Conservation (phyloP, 306 rosid species). For the Rubus idaeus region DNA sequence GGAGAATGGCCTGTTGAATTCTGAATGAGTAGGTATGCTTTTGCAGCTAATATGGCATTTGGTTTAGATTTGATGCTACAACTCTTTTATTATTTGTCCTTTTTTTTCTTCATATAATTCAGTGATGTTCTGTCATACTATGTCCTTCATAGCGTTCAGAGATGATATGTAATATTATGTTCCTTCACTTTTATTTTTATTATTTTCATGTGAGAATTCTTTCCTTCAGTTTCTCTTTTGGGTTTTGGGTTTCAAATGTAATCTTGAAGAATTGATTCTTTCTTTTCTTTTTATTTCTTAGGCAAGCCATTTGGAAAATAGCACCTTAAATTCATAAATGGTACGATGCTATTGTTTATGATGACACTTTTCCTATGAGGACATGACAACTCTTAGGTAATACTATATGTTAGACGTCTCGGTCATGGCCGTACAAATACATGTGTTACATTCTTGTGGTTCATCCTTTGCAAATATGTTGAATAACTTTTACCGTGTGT, state of each 20-base stretch:
- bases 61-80: constrained; percentile 19
- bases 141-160: neutral
- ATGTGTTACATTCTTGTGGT: neutral
- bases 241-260: neutral
- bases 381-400: neutral
- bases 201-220: neutral
- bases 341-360: neutral
- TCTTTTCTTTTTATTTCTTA: neutral
- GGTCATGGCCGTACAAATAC: neutral
- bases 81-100: constrained; percentile 1
- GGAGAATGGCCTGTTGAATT: constrained; percentile 43
- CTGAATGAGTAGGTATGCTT: constrained; percentile 44
- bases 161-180: neutral
- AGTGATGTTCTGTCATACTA: neutral
- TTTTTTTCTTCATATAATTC: constrained; percentile 5
- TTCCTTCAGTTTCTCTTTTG: neutral
- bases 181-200: neutral
- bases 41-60: neutral
- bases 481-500: neutral
- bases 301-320: neutral
- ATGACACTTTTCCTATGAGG: neutral
- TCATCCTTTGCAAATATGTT: neutral
- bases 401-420: neutral
- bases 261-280: neutral
- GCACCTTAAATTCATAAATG: neutral